Evolutionary conservation across 805 yeast species (phyloP), one percentile per base, ranked within the genome.

Genomic region (Myxozyma vanderwaltii): DNA sequence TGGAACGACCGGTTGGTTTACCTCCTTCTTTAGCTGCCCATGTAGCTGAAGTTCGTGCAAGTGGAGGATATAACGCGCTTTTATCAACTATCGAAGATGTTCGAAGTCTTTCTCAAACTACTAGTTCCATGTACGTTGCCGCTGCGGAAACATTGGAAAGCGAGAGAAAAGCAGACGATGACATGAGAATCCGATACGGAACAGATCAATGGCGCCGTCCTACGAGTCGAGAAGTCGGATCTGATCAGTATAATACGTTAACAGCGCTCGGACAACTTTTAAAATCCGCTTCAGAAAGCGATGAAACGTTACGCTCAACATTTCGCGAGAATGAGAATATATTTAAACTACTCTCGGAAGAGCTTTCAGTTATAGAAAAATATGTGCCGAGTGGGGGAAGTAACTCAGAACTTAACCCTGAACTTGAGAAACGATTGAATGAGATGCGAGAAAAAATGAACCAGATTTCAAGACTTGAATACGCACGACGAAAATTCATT

Each of bases 261-360:
- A 67, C 69, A 1, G 78, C 78, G 21, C 74, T 86, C 69, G 76
- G 76, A 33, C 69, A 67, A 2, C 86, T 84, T 67, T 70, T 87
- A 17, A 65, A 68, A 0, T 83, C 82, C 61, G 94, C 96, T 0
- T 72, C 74, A 29, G 68, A 74, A 2, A 88, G 94, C 7, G 96
- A 91, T 71, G 71, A 71, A 2, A 74, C 79, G 1, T 81, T 89
- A 0, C 65, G 71, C 4, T 69, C 72, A 2, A 80, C 81, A 49
- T 81, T 83, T 63, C 63, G 70, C 1, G 76, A 79, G n/a, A 75
- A 88, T 49, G 80, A 78, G 56, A 76, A 79, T 0, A 68, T 71
- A 8, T 65, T 89, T 23, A 73, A 70, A 40, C 71, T 80, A 4
- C 79, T 78, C 59, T 75, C 77, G 27, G 77, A 79, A 0, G 72